Base-by-base conservation (phyloP, 768 basidiomycete species). In the Nidula microcarpa region DNA sequence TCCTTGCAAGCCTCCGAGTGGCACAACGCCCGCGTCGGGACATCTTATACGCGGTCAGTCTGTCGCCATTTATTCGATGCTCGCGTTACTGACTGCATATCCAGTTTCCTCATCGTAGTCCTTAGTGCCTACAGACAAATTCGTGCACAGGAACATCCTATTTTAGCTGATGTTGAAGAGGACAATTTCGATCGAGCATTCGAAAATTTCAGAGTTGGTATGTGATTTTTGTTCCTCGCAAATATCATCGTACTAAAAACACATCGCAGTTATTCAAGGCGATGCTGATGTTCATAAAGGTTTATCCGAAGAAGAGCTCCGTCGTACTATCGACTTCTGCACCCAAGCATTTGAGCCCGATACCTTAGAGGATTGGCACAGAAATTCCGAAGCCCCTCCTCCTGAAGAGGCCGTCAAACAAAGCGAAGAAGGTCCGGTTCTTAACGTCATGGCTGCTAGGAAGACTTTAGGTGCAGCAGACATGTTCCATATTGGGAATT, bases 141-240 rank as follows among this genome's bases (percentile, higher is more conserved):
- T 52, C 68, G 68, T 14, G 59, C 69, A 5, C 78, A 79, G 57
- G 60, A 64, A 17, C 55, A 57, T 4, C 66, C 71, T 30, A 69
- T 78, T 8, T 68, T 78, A 14, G 62, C 65, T 3, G 75, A 78
- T 50, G 61, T 77, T 33, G 69, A 76, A 35, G 75, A 76, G 53
- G 73, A 74, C 57, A 78, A 74, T 60, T 79, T 75, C 53, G 78
- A 79, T 60, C 64, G 70, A 36, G 76, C 77, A 3, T 79, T 79
- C 57, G 67, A 70, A 18, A 66, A 72, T 58, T 65, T 79, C 50
- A 62, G 74, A 68, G 55, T 59, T 8, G 68, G 75, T 74, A 50
- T 13, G 65, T 46, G 2, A 43, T 34, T 23, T 35, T 10, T 17
- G 18, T 17, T 51, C 16, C 30, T 7, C 17, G 37, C 11, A 10